Evolutionary conservation across 2,329 filamentous ascomycete genomes (phyloP), one percentile per base, ranked within the genome.

Genomic region (Pestalotiopsis fici): DNA sequence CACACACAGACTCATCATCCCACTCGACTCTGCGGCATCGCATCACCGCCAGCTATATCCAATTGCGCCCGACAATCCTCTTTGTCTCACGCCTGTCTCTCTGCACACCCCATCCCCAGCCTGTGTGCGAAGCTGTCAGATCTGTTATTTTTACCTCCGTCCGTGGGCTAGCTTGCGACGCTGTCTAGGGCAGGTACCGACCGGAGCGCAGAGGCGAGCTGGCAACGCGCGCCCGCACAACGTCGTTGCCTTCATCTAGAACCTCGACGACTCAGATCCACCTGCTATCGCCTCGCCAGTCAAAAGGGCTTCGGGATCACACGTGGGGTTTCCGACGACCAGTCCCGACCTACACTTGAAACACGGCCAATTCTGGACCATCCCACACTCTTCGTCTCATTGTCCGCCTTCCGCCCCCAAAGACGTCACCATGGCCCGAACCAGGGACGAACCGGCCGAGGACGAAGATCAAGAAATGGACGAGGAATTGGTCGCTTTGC

Each of bases 401-500:
- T 54, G 56, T 31, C 63, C 54, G 27, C 50, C 50, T 57, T 21
- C 28, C 23, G 50, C 31, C 25, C 28, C 35, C 15, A 47, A 54
- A 59, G 23, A 47, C 55, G 21, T 31, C 69, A 62, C 59, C 15
- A 83, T 83, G 81, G 79, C 78, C 77, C 79, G 80, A 74, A 80
- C 77, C 63, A 75, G 79, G 70, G 78, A 78, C 70, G 78, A 79
- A 68, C 74, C 75, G 67, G 77, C 73, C 47, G 80, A 81, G 74
- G 78, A 79, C 39, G 80, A 78, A 39, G 77, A 78, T 43, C 74
- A 81, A 69, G 78, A 80, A 69, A 79, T 79, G 72, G 77, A 78
- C 31, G 78, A 78, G 39, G 79, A 80, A 66, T 76, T 80, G 21
- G 78, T 79, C 56, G 81, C 78, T 66, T 88, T 99, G 60, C 83